Percentiles rank a stretch among this genome's conserved stretches.
These are phyloP conservation scores for Vachellia pachyceras DNA, from an alignment of 306 rosid genomes.

Conservation along the genomic window DNA sequence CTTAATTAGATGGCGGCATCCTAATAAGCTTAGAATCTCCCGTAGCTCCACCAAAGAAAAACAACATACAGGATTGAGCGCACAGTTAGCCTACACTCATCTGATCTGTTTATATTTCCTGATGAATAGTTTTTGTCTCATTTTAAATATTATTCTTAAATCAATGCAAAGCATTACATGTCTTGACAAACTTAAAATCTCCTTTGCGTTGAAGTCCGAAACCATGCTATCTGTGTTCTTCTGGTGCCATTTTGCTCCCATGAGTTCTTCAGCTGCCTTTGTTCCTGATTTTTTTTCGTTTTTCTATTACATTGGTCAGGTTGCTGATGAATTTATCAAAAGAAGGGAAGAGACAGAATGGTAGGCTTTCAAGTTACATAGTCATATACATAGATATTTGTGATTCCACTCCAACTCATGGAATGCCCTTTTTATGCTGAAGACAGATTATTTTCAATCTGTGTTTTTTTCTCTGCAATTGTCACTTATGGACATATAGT, in stretches of 20 bases:
- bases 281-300: slow-evolving; percentile 26
- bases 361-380: slow-evolving; percentile 49
- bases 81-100: neutral
- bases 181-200: slow-evolving; percentile 3
- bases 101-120: neutral
- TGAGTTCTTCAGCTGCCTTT: neutral
- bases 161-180: neutral
- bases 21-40: slow-evolving; percentile 13
- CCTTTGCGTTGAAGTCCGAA: neutral
- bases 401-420: slow-evolving; percentile 20
- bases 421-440: neutral
- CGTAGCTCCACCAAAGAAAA: neutral
- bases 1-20: neutral
- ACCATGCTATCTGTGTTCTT: slow-evolving; percentile 20
- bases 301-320: slow-evolving; percentile 53
- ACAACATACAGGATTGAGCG: slow-evolving; percentile 6
- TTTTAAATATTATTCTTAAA: neutral
- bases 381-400: slow-evolving; percentile 20
- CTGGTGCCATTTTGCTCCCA: neutral
- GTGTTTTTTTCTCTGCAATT: neutral
- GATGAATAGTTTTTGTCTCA: slow-evolving; percentile 10
- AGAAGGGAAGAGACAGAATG: slow-evolving; percentile 94
- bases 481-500: neutral
- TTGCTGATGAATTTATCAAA: slow-evolving; percentile 90
- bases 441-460: neutral